These are phyloP conservation scores for Geum urbanum DNA, from an alignment of 306 rosid genomes.

Conservation along the genomic window DNA sequence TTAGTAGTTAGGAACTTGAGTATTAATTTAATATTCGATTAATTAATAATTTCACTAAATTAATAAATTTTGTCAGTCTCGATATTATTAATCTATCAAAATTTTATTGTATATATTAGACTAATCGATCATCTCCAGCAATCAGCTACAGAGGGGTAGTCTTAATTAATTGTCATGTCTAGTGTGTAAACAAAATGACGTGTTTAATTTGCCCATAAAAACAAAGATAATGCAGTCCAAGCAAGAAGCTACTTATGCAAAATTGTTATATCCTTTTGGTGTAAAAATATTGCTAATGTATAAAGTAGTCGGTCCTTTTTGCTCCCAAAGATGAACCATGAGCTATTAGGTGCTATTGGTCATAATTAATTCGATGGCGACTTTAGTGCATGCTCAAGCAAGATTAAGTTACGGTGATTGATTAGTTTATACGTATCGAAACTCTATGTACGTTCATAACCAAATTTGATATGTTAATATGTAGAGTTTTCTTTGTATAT, in stretches of 20 bases:
- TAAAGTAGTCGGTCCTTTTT: constrained; percentile 42
- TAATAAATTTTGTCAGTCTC: too few species aligned
- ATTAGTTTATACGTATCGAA: too few species aligned
- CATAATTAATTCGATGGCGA: neutral
- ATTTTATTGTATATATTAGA: too few species aligned
- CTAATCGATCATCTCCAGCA: too few species aligned
- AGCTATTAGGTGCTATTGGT: constrained; percentile 28
- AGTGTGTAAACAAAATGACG: constrained; percentile 34
- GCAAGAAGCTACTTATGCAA: constrained; percentile 16
- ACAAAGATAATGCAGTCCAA: constrained; percentile 27
- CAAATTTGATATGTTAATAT: too few species aligned
- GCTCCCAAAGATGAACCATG: constrained; percentile 29
- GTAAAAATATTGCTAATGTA: constrained; percentile 28
- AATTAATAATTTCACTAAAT: too few species aligned
- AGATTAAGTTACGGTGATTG: neutral
- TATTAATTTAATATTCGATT: too few species aligned
- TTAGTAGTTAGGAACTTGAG: too few species aligned
- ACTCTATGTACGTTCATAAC: too few species aligned
- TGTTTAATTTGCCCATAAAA: constrained; percentile 14
- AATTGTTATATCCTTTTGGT: constrained; percentile 25
- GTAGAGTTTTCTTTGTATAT: too few species aligned
- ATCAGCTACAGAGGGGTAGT: neutral
- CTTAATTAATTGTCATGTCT: constrained; percentile 27
- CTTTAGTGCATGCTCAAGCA: neutral
- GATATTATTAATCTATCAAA: too few species aligned